Conservation (phyloP, 768 basidiomycete species). For the Podaxis pistillaris region DNA sequence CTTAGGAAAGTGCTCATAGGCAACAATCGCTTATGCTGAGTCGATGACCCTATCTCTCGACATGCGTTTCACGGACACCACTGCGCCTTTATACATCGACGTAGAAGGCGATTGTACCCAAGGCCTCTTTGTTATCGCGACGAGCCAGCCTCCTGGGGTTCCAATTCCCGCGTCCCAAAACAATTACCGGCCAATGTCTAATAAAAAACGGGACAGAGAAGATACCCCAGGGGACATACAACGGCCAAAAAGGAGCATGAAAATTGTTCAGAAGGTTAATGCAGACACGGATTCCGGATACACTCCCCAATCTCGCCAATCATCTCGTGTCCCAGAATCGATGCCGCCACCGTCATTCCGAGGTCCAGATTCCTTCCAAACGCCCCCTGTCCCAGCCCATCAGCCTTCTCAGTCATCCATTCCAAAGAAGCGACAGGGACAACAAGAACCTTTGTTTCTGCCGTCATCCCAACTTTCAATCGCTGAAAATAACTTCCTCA, state of each 20-base stretch:
- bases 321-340: slow-evolving; percentile 27
- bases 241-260: slow-evolving; percentile 51
- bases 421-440: slow-evolving; percentile 20
- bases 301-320: slow-evolving; percentile 22
- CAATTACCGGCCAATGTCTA: slow-evolving; percentile 21
- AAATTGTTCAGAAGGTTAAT: slow-evolving; percentile 41
- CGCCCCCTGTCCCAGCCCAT: neutral
- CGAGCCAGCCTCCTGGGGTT: slow-evolving; percentile 55
- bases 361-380: slow-evolving; percentile 7
- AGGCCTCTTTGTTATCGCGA: slow-evolving; percentile 75
- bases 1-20: slow-evolving; percentile 41
- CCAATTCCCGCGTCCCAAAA: slow-evolving; percentile 25
- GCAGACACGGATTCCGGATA: slow-evolving; percentile 18
- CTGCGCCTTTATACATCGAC: slow-evolving; percentile 73
- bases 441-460: slow-evolving; percentile 43
- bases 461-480: slow-evolving; percentile 62
- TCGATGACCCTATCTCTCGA: slow-evolving; percentile 62
- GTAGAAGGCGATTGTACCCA: slow-evolving; percentile 67
- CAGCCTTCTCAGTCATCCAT: slow-evolving; percentile 20
- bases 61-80: slow-evolving; percentile 74
- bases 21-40: slow-evolving; percentile 78
- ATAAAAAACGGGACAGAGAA: slow-evolving; percentile 45
- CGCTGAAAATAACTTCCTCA: slow-evolving; percentile 50
- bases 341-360: slow-evolving; percentile 39
- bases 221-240: slow-evolving; percentile 38